Evolutionary conservation across 2,329 filamentous ascomycete genomes (phyloP).

Genomic region (Fusarium pininemorale): DNA sequence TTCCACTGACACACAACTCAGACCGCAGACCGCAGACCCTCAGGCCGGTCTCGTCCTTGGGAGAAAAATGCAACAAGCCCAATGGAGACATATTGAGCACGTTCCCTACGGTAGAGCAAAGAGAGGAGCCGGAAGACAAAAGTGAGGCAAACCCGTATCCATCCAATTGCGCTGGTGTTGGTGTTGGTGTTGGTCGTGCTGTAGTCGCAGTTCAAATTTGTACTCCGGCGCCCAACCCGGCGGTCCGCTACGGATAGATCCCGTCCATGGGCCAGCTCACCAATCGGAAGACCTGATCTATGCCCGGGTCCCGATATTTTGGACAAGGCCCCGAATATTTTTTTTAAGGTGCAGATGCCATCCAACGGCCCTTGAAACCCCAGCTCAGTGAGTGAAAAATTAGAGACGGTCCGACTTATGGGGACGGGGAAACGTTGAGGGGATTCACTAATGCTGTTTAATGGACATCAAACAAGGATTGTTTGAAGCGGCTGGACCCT

Average conservation of each 20-base stretch:
- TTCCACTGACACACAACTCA: conserved; percentile 9
- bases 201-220: background rate
- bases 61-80: background rate
- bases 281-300: conserved; percentile 24
- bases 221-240: conserved; percentile 23
- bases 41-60: conserved; percentile 1
- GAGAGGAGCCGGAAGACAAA: background rate
- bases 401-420: conserved; percentile 22
- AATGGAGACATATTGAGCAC: conserved; percentile 2
- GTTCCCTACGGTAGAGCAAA: background rate
- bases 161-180: background rate
- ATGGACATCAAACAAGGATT: conserved; percentile 21
- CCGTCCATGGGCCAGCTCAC: conserved; percentile 1
- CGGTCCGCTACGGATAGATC: conserved; percentile 34
- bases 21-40: background rate
- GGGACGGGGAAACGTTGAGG: conserved; percentile 2
- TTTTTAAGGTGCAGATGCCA: conserved; percentile 13
- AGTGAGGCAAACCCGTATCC: background rate
- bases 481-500: background rate
- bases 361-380: conserved; percentile 18
- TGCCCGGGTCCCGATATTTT: conserved; percentile 14
- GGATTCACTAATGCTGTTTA: conserved; percentile 4
- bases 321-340: background rate
- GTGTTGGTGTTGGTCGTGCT: background rate
- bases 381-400: conserved; percentile 5